Evolutionary conservation across 1,284 basidiomycete genomes (phyloP), one percentile per base, ranked within the genome.

Genomic region (Papiliotrema laurentii): DNA sequence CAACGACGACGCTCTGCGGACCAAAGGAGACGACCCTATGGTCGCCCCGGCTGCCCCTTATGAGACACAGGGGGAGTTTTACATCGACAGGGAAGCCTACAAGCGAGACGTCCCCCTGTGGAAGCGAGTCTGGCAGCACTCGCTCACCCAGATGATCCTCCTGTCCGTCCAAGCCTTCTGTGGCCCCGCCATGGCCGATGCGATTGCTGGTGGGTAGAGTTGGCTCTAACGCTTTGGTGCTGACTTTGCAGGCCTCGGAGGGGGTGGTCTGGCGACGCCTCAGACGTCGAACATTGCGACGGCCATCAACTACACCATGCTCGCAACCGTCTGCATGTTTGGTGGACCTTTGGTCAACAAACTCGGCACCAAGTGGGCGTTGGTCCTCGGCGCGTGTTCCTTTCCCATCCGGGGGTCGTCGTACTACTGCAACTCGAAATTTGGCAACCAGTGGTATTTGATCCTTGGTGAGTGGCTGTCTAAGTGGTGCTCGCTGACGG

Each of bases 61-160:
- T 9, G 16, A 41, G 11, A n/a, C n/a, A n/a, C 19, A 41, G 18
- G 22, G 7, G 21, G 24, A 26, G 24, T 11, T n/a, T 18, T 11
- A 45, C 27, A 43, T 55, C 40, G 56, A 58, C 31, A 43, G 38
- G 35, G 45, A 48, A 5, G 49, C 47, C 6, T 58, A 56, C 33
- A 34, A 43, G 13, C 28, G 36, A 11, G 38, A 53, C 2, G 42
- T 47, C 24, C 56, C 56, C 11, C 21, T 47, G 11, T 58, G 56
- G 56, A 53, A 51, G 34, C 31, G 56, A 18, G 45, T 56, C 25
- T 40, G 38, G 11, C 45, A 58, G 36, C 55, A 60, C 45, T 43
- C 37, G 47, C 35, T 60, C 18, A 58, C 56, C 7, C 58, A 60
- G 45, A 60, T 60, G 58, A 43, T 58, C n/a, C 36, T 60, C 16